These are phyloP conservation scores for Alternaria dauci DNA, from an alignment of 2,329 filamentous ascomycete species.

Conservation along the genomic window DNA sequence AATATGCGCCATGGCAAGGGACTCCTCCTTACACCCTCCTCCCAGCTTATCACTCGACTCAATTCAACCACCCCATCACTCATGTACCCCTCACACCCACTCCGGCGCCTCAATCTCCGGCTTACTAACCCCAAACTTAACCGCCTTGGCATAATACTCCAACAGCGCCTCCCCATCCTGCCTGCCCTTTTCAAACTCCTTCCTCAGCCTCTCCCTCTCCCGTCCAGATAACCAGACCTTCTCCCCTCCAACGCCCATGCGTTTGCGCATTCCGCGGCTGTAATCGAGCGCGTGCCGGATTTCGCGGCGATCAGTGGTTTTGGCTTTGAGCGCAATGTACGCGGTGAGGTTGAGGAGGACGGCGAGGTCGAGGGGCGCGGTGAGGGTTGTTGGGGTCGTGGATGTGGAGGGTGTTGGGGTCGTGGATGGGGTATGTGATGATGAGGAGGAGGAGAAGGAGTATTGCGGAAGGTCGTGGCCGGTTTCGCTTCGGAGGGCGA, in stretches of 20 bases:
- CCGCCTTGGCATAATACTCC: conserved; percentile 36
- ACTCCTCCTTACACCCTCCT: neutral
- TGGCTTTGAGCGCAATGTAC: conserved; percentile 32
- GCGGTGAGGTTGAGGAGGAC: conserved; percentile 33
- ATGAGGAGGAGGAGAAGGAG: conserved; percentile 5
- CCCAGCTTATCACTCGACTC: neutral
- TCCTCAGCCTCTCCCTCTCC: conserved; percentile 23
- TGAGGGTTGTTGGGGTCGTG: neutral
- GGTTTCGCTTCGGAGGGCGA: conserved; percentile 16
- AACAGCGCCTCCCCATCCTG: conserved; percentile 27
- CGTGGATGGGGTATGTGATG: neutral
- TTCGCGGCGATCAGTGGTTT: conserved; percentile 29
- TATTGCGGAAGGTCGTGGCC: conserved; percentile 20
- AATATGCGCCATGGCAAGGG: neutral
- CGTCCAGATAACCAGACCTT: conserved; percentile 21
- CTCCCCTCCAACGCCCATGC: conserved; percentile 28
- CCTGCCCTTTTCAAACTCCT: conserved; percentile 25
- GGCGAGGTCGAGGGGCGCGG: conserved; percentile 33
- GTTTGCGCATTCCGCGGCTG: conserved; percentile 28
- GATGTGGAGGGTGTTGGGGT: neutral
- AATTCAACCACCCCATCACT: neutral
- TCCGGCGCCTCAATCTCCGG: conserved; percentile 27
- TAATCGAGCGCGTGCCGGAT: conserved; percentile 38
- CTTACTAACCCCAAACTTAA: conserved; percentile 33
- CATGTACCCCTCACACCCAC: conserved; percentile 17